A percentile compares a stretch with the other conserved stretches of the same genome.
Conservation (phyloP, 345 rosid species). For the Euphorbia peplus region DNA sequence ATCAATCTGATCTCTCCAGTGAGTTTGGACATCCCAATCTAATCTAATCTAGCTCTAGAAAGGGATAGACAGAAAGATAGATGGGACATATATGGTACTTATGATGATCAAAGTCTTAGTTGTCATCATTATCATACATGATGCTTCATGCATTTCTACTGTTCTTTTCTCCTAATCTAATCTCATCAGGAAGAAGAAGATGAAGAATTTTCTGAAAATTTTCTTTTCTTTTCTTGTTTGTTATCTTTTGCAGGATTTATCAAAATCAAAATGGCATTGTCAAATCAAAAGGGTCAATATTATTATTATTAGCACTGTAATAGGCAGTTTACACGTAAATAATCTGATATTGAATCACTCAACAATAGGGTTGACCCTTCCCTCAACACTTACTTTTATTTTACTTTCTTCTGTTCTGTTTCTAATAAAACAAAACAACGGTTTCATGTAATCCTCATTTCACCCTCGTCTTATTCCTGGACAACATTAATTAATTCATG, state of each 20-base stretch:
- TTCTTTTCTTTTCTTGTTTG: background rate
- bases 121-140: conserved; percentile 16
- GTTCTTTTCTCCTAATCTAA: background rate
- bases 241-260: conserved; percentile 10
- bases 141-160: conserved; percentile 22
- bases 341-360: conserved; percentile 22
- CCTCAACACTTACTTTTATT: background rate
- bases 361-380: conserved; percentile 5
- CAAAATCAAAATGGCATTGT: conserved; percentile 17
- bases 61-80: background rate
- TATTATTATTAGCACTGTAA: conserved; percentile 22
- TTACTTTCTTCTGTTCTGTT: no score
- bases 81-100: background rate
- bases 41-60: no score
- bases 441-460: no score
- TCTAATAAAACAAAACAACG: background rate
- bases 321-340: conserved; percentile 26
- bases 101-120: background rate
- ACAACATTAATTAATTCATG: no score
- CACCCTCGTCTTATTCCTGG: no score
- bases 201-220: no score
- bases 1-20: no score
- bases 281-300: conserved; percentile 24
- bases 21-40: conserved; percentile 1
- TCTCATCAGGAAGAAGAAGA: no score